phyloP scores from a whole-genome alignment of 2,329 filamentous ascomycete species.

The Fusarium algeriense region DNA sequence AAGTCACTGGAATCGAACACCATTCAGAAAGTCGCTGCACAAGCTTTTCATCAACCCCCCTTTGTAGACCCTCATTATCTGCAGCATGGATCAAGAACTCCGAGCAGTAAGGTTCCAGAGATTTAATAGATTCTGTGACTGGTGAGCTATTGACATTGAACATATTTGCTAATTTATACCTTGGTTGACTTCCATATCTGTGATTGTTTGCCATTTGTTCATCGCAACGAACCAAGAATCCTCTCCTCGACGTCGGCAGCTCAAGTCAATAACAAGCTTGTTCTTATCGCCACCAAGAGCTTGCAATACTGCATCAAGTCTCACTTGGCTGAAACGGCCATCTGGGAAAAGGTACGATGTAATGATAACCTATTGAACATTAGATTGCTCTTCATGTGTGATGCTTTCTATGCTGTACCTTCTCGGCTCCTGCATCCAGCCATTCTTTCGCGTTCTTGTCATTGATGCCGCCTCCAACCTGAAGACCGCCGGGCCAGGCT shows the following conservation, averaged over 20 bases:
- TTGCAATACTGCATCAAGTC: conserved; percentile 79
- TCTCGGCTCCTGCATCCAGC: conserved; percentile 89
- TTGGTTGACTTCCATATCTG: conserved; percentile 92
- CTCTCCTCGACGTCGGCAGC: conserved; percentile 80
- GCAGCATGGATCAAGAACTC: conserved; percentile 98
- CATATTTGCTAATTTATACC: conserved; percentile 63
- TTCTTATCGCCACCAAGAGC: conserved; percentile 79
- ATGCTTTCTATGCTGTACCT: conserved; percentile 66
- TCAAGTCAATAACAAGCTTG: conserved; percentile 94
- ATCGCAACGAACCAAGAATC: conserved; percentile 95
- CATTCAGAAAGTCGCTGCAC: conserved; percentile 82
- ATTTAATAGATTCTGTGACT: conserved; percentile 77
- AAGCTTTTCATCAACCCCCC: conserved; percentile 88
- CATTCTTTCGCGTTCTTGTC: conserved; percentile 86
- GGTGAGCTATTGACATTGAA: conserved; percentile 24
- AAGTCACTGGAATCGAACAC: conserved; percentile 94
- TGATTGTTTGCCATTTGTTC: conserved; percentile 99
- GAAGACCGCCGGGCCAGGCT: conserved; percentile 83
- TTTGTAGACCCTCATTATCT: conserved; percentile 94
- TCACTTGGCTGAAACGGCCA: conserved; percentile 81
- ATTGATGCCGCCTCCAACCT: conserved; percentile 94
- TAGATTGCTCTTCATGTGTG: conserved; percentile 9
- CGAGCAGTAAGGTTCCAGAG: conserved; percentile 90
- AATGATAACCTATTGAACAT: conserved; percentile 83
- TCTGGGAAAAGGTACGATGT: conserved; percentile 94